phyloP scores from a whole-genome alignment of 371 early-diverging fungal species.

The Sporodiniella umbellata region DNA sequence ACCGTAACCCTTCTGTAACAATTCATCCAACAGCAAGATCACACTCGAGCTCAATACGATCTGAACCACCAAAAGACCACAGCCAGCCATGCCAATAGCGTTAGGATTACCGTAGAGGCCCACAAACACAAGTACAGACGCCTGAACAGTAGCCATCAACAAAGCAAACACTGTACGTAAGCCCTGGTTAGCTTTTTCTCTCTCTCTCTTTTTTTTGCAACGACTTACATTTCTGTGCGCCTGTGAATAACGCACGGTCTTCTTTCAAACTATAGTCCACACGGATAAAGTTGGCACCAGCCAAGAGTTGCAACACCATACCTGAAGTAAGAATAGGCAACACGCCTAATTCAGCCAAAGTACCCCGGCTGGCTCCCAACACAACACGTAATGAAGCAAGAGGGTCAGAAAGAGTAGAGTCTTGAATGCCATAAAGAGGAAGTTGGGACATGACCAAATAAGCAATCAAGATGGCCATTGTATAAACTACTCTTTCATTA shows the following conservation, averaged over 20 bases:
- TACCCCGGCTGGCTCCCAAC: constrained; percentile 99
- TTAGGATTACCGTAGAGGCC: constrained; percentile 98
- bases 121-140: constrained; percentile 95
- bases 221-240: constrained; percentile 96
- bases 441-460: constrained; percentile 99
- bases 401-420: constrained; percentile 96
- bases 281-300: constrained; percentile 95
- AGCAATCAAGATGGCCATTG: constrained; percentile 96
- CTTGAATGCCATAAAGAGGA: constrained; percentile 99
- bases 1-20: constrained; percentile 99
- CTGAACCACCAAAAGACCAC: constrained; percentile 94
- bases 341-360: constrained; percentile 99
- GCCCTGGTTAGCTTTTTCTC: too few relatives aligned
- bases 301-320: constrained; percentile 99
- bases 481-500: constrained; percentile 99
- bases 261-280: constrained; percentile 98
- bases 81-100: constrained; percentile 92
- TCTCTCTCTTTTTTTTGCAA: too few relatives aligned
- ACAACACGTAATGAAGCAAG: constrained; percentile 99
- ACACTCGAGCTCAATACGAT: constrained; percentile 96
- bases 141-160: constrained; percentile 96
- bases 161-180: constrained; percentile 73
- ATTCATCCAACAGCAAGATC: constrained; percentile 98
- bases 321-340: constrained; percentile 99
- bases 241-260: constrained; percentile 97